These are phyloP conservation scores for Hsuehochloa calcarea DNA, from an alignment of 176 grass and related monocot genomes.

Conservation along the genomic window DNA sequence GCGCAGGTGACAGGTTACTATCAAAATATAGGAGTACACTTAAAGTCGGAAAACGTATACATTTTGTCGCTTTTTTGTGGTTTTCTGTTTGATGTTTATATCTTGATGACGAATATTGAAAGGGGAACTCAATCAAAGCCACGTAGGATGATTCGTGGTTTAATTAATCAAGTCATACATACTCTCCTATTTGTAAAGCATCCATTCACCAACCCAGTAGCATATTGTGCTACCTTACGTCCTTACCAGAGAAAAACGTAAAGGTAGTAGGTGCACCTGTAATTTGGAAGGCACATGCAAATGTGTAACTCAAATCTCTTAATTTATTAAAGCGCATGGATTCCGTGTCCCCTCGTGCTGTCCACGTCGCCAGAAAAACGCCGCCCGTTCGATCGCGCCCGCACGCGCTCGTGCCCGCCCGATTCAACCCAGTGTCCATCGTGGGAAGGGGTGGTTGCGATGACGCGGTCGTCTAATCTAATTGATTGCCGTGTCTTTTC, in stretches of 20 bases:
- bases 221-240: background rate
- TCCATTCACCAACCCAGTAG: background rate
- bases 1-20: background rate
- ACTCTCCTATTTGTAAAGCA: background rate
- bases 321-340: no score
- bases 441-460: no score
- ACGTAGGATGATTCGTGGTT: background rate
- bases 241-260: background rate
- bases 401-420: no score
- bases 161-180: background rate
- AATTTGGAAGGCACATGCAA: background rate
- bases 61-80: background rate
- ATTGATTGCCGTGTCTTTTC: no score
- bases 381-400: no score
- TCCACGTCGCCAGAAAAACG: no score
- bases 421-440: no score
- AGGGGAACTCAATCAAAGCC: background rate
- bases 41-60: background rate
- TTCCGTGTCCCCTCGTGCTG: no score
- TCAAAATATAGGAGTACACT: background rate
- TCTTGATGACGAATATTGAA: background rate
- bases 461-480: no score
- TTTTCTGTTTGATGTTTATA: background rate
- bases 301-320: background rate
- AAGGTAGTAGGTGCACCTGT: background rate